These are phyloP conservation scores for Multifurca ochricompacta DNA, from an alignment of 768 basidiomycete genomes.

Conservation along the genomic window DNA sequence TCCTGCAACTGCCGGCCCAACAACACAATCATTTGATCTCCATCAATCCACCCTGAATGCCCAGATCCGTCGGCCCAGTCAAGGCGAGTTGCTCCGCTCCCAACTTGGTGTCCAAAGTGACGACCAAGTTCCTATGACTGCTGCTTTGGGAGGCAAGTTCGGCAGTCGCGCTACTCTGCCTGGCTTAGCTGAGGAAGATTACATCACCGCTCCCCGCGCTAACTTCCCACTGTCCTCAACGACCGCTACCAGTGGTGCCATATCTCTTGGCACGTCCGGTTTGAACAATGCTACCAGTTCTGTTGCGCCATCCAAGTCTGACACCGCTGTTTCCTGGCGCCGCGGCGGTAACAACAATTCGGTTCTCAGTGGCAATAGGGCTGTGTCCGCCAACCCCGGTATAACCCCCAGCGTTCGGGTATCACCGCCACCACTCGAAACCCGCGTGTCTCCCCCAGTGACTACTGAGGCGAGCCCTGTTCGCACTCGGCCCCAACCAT, in stretches of 20 bases:
- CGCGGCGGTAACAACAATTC: constrained; percentile 65
- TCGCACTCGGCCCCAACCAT: constrained; percentile 56
- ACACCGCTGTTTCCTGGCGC: constrained; percentile 73
- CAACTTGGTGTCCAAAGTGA: constrained; percentile 47
- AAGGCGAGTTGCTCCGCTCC: constrained; percentile 57
- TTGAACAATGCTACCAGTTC: constrained; percentile 32
- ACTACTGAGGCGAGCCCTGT: constrained; percentile 28
- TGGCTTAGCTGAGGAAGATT: constrained; percentile 37
- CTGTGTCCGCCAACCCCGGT: constrained; percentile 34
- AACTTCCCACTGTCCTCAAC: constrained; percentile 37
- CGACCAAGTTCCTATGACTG: constrained; percentile 74
- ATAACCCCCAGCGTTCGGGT: constrained; percentile 58
- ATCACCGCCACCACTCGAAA: constrained; percentile 63
- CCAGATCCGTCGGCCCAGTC: constrained; percentile 60
- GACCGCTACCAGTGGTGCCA: constrained; percentile 66
- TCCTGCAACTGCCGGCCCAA: constrained; percentile 71
- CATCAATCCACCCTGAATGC: constrained; percentile 46
- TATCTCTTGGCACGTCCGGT: constrained; percentile 50
- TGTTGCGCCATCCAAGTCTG: constrained; percentile 66
- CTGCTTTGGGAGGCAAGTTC: constrained; percentile 67
- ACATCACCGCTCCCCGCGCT: constrained; percentile 18
- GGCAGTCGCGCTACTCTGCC: constrained; percentile 50
- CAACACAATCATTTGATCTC: constrained; percentile 55
- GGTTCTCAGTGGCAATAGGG: constrained; percentile 57
- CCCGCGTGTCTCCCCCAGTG: constrained; percentile 44